Conservation (phyloP, 2,329 filamentous ascomycete species). For the Trichoderma guizhouense region DNA sequence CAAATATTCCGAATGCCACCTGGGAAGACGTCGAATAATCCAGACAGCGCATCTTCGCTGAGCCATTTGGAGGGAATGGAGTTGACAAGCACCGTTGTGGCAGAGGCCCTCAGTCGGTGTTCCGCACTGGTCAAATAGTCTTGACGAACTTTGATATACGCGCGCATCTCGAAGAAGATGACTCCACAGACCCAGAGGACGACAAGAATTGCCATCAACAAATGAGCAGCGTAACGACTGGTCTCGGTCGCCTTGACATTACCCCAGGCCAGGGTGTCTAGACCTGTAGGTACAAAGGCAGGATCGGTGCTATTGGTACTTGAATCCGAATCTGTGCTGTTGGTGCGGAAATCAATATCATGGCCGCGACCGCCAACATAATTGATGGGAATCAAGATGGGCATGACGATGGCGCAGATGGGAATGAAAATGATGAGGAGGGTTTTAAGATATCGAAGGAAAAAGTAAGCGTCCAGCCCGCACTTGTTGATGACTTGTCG, state of each 20-base stretch:
- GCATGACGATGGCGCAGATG: constrained; percentile 72
- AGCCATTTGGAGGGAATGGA: constrained; percentile 91
- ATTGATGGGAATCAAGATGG: constrained; percentile 84
- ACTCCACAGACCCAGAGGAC: constrained; percentile 83
- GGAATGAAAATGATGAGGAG: constrained; percentile 91
- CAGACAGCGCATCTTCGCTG: constrained; percentile 72
- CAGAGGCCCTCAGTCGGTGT: constrained; percentile 87
- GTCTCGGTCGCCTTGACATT: constrained; percentile 70
- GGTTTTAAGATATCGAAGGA: constrained; percentile 75
- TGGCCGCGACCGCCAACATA: constrained; percentile 66
- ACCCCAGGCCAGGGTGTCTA: constrained; percentile 83
- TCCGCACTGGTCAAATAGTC: constrained; percentile 93
- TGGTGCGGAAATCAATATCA: constrained; percentile 40
- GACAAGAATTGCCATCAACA: constrained; percentile 73
- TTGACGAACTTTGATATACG: constrained; percentile 90
- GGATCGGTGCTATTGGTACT: constrained; percentile 24
- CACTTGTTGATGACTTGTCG: constrained; percentile 91
- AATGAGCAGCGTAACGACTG: constrained; percentile 76
- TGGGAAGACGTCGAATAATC: constrained; percentile 92
- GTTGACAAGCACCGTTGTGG: constrained; percentile 90
- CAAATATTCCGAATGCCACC: constrained; percentile 94
- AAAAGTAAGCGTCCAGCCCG: constrained; percentile 95
- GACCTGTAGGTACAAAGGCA: constrained; percentile 46
- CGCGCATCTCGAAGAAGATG: constrained; percentile 78
- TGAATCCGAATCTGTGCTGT: constrained; percentile 25